Conservation (phyloP, 139 green algal genomes). For the Volvox africanus region DNA sequence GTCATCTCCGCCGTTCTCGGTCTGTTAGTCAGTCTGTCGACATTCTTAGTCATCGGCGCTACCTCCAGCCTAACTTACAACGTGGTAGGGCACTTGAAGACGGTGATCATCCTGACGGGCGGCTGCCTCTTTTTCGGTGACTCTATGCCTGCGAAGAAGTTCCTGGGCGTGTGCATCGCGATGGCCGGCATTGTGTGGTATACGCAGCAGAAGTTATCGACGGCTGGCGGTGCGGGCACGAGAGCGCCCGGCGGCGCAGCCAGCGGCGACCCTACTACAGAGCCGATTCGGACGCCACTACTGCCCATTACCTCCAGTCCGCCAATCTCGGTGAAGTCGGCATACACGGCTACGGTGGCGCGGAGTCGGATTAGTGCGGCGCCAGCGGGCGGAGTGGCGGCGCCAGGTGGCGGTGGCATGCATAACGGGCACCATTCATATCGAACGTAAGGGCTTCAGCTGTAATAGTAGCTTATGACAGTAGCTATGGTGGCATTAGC, state of each 20-base stretch:
- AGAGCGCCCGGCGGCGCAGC: neutral
- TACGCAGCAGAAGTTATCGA: conserved; percentile 58
- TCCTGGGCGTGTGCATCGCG: conserved; percentile 78
- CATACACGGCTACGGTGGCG: conserved; percentile 22
- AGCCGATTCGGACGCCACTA: neutral
- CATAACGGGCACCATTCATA: neutral
- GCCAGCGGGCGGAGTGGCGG: neutral
- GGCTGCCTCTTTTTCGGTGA: conserved; percentile 90
- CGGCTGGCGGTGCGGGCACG: neutral
- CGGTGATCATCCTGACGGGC: conserved; percentile 86
- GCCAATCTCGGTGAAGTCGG: conserved; percentile 18
- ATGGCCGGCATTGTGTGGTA: conserved; percentile 91
- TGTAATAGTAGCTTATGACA: neutral
- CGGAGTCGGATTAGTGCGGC: neutral
- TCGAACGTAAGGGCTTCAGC: too few relatives aligned
- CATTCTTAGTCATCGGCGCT: conserved; percentile 85
- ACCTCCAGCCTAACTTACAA: conserved; percentile 86
- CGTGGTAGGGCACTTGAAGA: conserved; percentile 87
- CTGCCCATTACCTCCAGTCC: conserved; percentile 12
- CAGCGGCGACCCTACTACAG: neutral
- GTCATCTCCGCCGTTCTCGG: conserved; percentile 81
- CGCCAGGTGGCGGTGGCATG: neutral
- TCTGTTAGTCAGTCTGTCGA: conserved; percentile 89
- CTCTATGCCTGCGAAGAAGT: conserved; percentile 82
- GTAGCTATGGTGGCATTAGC: neutral